These are phyloP conservation scores for Cystobasidium ongulense DNA, from an alignment of 768 basidiomycete species.

Conservation along the genomic window DNA sequence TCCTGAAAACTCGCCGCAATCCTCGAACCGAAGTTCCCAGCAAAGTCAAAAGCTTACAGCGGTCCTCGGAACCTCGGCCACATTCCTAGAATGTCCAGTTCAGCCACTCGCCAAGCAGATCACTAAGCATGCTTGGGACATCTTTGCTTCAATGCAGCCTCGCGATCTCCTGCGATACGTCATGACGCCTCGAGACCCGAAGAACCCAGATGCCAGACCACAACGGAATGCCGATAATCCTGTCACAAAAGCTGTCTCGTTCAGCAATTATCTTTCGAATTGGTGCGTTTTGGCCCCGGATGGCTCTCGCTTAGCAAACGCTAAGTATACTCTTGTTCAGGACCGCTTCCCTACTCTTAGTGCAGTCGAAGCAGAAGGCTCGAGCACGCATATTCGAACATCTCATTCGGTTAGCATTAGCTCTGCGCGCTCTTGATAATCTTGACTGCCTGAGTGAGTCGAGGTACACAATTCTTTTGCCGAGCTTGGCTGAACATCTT, in stretches of 20 bases:
- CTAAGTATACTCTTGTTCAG: constrained; percentile 42
- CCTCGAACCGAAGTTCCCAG: background rate
- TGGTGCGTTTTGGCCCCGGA: constrained; percentile 24
- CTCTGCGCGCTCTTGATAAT: constrained; percentile 74
- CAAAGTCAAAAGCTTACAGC: background rate
- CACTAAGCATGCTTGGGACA: constrained; percentile 39
- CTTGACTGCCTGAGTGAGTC: constrained; percentile 65
- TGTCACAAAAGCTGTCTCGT: constrained; percentile 37
- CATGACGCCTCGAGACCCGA: constrained; percentile 39
- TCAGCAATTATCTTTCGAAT: constrained; percentile 37
- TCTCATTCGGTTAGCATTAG: constrained; percentile 72
- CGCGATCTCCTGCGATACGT: constrained; percentile 42
- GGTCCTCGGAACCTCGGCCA: constrained; percentile 36
- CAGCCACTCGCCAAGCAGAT: constrained; percentile 38
- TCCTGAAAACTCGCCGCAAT: background rate
- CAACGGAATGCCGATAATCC: constrained; percentile 33
- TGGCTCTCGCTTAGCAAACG: background rate
- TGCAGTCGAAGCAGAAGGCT: constrained; percentile 66
- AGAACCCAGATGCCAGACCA: constrained; percentile 31
- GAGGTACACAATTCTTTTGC: background rate
- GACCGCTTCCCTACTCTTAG: constrained; percentile 83
- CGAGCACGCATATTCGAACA: constrained; percentile 80
- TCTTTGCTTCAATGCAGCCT: constrained; percentile 39
- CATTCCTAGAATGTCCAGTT: constrained; percentile 33
- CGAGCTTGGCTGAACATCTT: background rate